Conservation (phyloP, 1,284 basidiomycete genomes). For the Volvariella volvacea region DNA sequence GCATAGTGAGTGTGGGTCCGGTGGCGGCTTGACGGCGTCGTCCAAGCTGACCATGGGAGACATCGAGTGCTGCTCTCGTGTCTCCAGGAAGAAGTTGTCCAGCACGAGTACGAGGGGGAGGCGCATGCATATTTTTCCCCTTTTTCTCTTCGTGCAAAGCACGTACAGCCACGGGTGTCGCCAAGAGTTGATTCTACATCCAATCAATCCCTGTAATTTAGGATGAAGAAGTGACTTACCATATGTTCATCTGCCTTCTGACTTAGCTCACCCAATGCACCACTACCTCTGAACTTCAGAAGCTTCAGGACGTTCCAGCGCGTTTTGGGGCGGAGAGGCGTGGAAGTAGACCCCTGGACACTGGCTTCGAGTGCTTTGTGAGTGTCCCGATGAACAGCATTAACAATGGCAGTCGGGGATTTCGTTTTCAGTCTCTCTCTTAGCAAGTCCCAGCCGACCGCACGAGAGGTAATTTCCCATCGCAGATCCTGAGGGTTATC, state of each 20-base stretch:
- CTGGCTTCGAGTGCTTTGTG: slow-evolving; percentile 36
- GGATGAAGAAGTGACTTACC: slow-evolving; percentile 26
- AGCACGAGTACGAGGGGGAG: slow-evolving; percentile 30
- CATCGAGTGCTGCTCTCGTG: slow-evolving; percentile 36
- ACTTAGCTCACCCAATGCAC: slow-evolving; percentile 34
- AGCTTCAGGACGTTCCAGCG: slow-evolving; percentile 68
- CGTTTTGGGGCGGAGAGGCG: slow-evolving; percentile 48
- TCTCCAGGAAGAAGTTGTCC: slow-evolving; percentile 46
- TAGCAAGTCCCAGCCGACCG: slow-evolving; percentile 75
- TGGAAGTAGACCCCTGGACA: slow-evolving; percentile 20
- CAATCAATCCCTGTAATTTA: background rate
- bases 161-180: slow-evolving; percentile 39
- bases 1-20: slow-evolving; percentile 22
- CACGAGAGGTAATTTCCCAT: slow-evolving; percentile 79
- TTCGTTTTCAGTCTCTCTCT: slow-evolving; percentile 42
- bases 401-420: slow-evolving; percentile 39
- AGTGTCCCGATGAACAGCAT: slow-evolving; percentile 41
- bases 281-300: slow-evolving; percentile 44
- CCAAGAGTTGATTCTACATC: slow-evolving; percentile 44
- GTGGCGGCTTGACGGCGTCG: slow-evolving; percentile 23
- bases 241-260: slow-evolving; percentile 42
- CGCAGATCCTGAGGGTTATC: slow-evolving; percentile 90
- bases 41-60: slow-evolving; percentile 41
- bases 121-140: slow-evolving; percentile 20
- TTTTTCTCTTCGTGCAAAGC: slow-evolving; percentile 31